Conservation (phyloP, 495 filamentous ascomycete genomes). For the Penicillium egyptiacum region DNA sequence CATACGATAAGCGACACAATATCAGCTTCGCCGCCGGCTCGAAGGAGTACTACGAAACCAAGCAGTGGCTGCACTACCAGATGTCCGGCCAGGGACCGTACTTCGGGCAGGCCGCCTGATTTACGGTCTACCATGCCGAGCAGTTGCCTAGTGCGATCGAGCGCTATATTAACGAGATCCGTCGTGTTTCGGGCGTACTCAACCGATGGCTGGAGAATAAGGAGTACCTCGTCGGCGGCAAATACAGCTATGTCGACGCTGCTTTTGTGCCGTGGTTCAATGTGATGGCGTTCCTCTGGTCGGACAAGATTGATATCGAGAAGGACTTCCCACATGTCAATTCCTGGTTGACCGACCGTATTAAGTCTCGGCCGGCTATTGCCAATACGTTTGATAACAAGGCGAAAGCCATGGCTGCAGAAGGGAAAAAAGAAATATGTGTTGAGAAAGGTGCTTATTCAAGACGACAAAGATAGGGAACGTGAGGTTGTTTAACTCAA, state of each 20-base stretch:
- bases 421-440: too few relatives aligned
- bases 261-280: constrained; percentile 57
- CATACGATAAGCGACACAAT: constrained; percentile 63
- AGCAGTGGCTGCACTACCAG: constrained; percentile 70
- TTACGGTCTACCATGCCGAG: constrained; percentile 55
- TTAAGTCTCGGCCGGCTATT: constrained; percentile 40
- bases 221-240: constrained; percentile 60
- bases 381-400: constrained; percentile 41
- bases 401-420: constrained; percentile 13
- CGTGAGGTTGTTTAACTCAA: too few relatives aligned
- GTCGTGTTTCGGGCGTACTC: constrained; percentile 59
- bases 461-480: too few relatives aligned
- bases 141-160: constrained; percentile 56
- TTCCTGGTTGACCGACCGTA: constrained; percentile 45
- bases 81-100: constrained; percentile 67
- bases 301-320: constrained; percentile 26
- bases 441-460: too few relatives aligned
- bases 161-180: constrained; percentile 60
- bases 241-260: constrained; percentile 58
- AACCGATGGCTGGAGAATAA: constrained; percentile 50
- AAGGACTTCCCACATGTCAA: constrained; percentile 43
- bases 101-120: constrained; percentile 60
- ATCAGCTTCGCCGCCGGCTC: constrained; percentile 54
- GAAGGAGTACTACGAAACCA: constrained; percentile 50
- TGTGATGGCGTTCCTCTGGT: constrained; percentile 15